Conservation (phyloP, 768 basidiomycete species). For the Xanthoconium purpureum region DNA sequence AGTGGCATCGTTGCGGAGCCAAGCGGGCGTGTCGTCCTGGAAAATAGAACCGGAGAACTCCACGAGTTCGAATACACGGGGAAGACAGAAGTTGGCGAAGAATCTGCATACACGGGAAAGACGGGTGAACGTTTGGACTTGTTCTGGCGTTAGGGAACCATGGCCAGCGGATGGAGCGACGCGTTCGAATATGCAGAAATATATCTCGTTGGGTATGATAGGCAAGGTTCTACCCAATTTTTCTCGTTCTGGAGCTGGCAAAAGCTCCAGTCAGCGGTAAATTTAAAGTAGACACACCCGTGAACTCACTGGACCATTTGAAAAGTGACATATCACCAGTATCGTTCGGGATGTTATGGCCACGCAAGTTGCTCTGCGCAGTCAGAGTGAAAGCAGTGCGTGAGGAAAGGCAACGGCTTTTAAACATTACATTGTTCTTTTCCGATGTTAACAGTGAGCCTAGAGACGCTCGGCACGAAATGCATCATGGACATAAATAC, state of each 20-base stretch:
- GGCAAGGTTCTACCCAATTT: slow-evolving; percentile 12
- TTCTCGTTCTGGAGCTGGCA: slow-evolving; percentile 28
- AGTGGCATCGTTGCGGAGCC: not conserved
- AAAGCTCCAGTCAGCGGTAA: not conserved
- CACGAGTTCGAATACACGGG: slow-evolving; percentile 40
- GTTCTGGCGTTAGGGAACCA: slow-evolving; percentile 13
- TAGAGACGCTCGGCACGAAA: too few species aligned
- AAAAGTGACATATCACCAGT: slow-evolving; percentile 1
- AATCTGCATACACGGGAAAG: slow-evolving; percentile 43
- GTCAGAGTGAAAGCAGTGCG: too few species aligned
- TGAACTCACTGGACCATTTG: not conserved
- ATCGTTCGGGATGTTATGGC: too few species aligned
- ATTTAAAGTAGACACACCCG: not conserved
- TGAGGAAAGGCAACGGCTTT: too few species aligned
- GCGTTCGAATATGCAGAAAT: slow-evolving; percentile 35
- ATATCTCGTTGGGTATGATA: too few species aligned
- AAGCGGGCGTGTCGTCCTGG: not conserved
- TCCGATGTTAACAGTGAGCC: too few species aligned
- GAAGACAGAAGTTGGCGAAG: slow-evolving; percentile 39
- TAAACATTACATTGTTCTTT: too few species aligned
- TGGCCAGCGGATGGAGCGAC: slow-evolving; percentile 21
- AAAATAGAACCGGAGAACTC: slow-evolving; percentile 18
- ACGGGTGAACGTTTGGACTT: slow-evolving; percentile 8
- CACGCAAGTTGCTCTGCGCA: too few species aligned
- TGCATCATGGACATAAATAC: too few species aligned